Base-by-base conservation (phyloP, 2,329 filamentous ascomycete genomes). In the Chaetomiaceae sp. region DNA sequence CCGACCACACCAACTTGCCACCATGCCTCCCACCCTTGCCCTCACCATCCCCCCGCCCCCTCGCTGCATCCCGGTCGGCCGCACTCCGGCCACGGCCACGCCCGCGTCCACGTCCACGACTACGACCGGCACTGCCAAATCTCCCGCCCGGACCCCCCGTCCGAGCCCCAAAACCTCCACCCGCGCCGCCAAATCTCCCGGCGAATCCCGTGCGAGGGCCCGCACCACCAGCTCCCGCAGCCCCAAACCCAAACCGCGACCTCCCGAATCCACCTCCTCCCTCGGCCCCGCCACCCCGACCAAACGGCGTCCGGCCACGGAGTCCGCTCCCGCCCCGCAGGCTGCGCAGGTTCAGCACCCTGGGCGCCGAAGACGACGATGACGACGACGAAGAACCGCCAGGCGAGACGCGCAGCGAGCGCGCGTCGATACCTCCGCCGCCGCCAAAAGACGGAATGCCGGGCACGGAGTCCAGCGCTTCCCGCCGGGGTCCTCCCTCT, bases 281-380 rank as follows among this genome's bases (percentile, higher is more conserved):
- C 25, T 5, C 49, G 20, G 20, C 16, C 7, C 33, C 40, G 4
- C 32, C 33, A 9, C 29, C 40, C 1, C 46, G 23, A 5, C 40
- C 32, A 29, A 44, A 44, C 34, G 41, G 20, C 41, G 29, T 23
- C 8, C 52, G 41, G n/a, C 27, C 36, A 16, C 46, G 41, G 11
- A 43, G 21, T 13, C 25, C 25, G 25, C 52, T 11, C 11, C 52
- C 47, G 29, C 46, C 51, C 27, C 61, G 54, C 30, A 65, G 43
- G 47, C 61, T 66, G 49, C 64, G 63, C 13, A 68, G 16, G 53
- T 63, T 67, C 58, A 67, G 62, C 25, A 67, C 56, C 36, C 58
- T 62, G 48, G 57, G 52, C 10, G 43, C 53, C 13, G 49, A 23
- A 29, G 36, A 11, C 5, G 45, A n/a, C 11, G 37, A 32, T 7